Percentiles rank a stretch among this genome's conserved stretches.
These are phyloP conservation scores for Nicotiana otophora DNA, from an alignment of 257 asterid species.

Conservation along the genomic window DNA sequence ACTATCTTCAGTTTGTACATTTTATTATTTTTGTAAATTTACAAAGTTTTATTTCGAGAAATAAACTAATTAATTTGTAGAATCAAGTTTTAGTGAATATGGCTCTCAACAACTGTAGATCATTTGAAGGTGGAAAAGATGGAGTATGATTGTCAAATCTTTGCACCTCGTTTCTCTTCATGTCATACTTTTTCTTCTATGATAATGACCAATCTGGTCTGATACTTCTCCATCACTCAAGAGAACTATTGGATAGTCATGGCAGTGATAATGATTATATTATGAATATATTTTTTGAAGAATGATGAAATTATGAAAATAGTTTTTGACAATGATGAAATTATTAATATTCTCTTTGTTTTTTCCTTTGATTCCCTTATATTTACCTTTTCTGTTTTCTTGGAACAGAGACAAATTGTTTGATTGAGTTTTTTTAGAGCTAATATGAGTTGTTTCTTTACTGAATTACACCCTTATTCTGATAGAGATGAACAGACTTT, in stretches of 20 bases:
- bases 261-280: neutral
- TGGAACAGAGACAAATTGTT: neutral
- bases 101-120: neutral
- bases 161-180: neutral
- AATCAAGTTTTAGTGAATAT: neutral
- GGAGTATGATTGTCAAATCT: neutral
- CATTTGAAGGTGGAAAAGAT: neutral
- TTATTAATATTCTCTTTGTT: neutral
- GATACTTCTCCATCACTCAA: neutral
- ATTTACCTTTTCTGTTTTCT: neutral
- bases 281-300: neutral
- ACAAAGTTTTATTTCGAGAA: neutral
- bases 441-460: neutral
- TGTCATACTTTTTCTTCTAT: neutral
- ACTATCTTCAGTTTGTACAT: neutral
- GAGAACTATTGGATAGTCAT: neutral
- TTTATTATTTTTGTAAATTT: too few species aligned
- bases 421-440: neutral
- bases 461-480: neutral
- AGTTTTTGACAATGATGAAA: neutral
- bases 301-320: neutral
- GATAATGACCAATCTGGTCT: neutral
- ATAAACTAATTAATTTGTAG: neutral
- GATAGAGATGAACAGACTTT: constrained; percentile 64
- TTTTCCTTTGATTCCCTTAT: neutral